Conservation (phyloP, 1,284 basidiomycete genomes). For the Marasmius tenuissimus region DNA sequence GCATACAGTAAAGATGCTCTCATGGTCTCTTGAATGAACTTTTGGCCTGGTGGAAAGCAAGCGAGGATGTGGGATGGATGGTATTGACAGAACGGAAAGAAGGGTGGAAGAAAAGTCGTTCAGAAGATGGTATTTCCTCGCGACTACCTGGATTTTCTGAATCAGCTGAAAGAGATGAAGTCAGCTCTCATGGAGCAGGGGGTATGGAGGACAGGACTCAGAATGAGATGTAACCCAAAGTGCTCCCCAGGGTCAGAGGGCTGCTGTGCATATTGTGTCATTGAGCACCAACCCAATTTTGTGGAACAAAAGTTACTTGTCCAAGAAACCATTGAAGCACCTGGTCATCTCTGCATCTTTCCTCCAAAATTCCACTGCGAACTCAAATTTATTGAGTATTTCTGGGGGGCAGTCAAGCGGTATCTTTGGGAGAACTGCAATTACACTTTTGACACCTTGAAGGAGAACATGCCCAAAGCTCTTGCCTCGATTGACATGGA, state of each 20-base stretch:
- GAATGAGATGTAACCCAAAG: conserved; percentile 24
- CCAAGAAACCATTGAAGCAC: conserved; percentile 11
- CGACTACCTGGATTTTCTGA: neutral
- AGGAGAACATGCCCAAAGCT: conserved; percentile 20
- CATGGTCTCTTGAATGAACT: conserved; percentile 30
- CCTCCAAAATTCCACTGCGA: conserved; percentile 29
- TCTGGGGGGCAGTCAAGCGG: conserved; percentile 31
- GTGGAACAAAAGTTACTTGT: conserved; percentile 29
- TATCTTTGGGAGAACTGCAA: conserved; percentile 25
- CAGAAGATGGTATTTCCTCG: conserved; percentile 25
- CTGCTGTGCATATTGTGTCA: conserved; percentile 33
- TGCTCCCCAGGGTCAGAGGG: conserved; percentile 23
- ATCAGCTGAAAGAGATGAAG: conserved; percentile 22
- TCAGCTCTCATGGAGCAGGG: conserved; percentile 25
- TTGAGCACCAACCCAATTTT: conserved; percentile 35
- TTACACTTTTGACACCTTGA: conserved; percentile 24
- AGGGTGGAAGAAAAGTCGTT: neutral
- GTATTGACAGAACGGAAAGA: neutral
- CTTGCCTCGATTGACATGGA: neutral
- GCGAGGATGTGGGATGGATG: no score
- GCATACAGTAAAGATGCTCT: conserved; percentile 26
- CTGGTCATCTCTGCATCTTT: conserved; percentile 24
- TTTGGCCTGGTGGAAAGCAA: conserved; percentile 28
- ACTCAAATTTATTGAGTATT: conserved; percentile 30
- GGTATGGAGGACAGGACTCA: conserved; percentile 15